phyloP scores from a whole-genome alignment of 2,329 filamentous ascomycete genomes.

The Venturia effusa region DNA sequence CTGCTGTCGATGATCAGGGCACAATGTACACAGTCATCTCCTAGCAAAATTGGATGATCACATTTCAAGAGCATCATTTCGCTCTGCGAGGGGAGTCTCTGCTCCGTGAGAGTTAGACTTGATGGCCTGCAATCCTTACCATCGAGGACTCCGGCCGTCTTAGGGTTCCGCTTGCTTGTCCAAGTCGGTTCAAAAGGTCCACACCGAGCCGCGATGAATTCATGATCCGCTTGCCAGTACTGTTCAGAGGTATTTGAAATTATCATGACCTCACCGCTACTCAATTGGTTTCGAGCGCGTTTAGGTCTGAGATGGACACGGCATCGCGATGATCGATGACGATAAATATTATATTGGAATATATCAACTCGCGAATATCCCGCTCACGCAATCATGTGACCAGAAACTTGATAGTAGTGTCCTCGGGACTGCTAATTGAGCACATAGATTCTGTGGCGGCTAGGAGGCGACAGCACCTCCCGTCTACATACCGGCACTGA shows the following conservation, averaged over 20 bases:
- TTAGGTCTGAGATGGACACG: not conserved
- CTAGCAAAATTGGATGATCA: not conserved
- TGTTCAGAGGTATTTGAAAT: not conserved
- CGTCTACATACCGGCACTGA: too few species aligned
- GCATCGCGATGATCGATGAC: not conserved
- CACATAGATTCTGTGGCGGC: too few species aligned
- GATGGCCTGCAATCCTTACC: not conserved
- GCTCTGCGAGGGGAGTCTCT: too few species aligned
- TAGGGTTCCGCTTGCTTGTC: not conserved
- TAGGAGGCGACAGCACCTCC: too few species aligned
- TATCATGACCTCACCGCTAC: too few species aligned
- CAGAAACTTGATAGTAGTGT: too few species aligned
- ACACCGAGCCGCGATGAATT: not conserved
- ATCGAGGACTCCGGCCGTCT: not conserved
- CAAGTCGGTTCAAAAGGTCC: not conserved
- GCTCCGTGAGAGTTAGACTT: not conserved
- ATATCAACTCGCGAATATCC: too few species aligned
- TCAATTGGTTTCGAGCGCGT: too few species aligned
- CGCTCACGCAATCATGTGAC: too few species aligned
- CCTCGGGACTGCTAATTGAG: too few species aligned
- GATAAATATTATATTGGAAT: too few species aligned
- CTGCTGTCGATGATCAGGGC: not conserved
- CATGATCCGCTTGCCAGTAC: not conserved
- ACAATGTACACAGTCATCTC: not conserved
- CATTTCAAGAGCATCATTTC: too few species aligned